Base-by-base conservation (phyloP, 805 yeast genomes). In the Saccharomycopsis oosterbeekiorum region DNA sequence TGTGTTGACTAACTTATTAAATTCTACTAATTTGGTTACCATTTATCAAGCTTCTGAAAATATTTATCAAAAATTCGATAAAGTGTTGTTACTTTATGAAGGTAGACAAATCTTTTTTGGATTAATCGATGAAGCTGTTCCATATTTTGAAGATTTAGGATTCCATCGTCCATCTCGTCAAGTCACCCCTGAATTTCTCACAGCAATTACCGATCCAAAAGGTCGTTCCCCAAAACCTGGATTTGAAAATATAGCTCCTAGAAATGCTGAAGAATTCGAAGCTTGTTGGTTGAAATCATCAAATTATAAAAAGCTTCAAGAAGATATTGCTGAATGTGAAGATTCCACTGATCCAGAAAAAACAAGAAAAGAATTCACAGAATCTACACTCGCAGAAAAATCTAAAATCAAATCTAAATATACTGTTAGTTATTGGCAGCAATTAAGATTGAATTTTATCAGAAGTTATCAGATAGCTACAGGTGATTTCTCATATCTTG, bases 31-130 rank as follows among this genome's bases (percentile, higher is more conserved):
- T 0, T 76, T 84, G 55, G 84, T 86, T 57, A 88, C 93, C 36
- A 83, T 86, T 57, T 83, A 83, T 70, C 89, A 84, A 71, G 86
- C 87, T 62, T 81, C 85, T 41, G 86, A 84, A 69, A 83, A 83
- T 66, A 83, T 85, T 60, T 86, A 83, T 70, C 78, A 82, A 47
- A 72, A 80, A 59, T 85, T 85, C 68, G 87, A 85, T 70, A 82
- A 84, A 65, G 89, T 82, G 10, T 71, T 79, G 21, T 82, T 85
- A 11, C 68, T 86, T 19, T 83, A 84, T 70, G 79, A 75, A 26
- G 88, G 88, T 40, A 73, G 76, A 58, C 88, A 86, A 71, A 76
- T 87, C 57, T 86, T 74, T 68, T 86, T 76, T 68, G 93, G 93
- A n/a, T 80, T 83, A 11, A 75, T 78, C 5, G 69, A 68, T 1